Conservation (phyloP, 768 basidiomycete genomes). For the Galerina sulciceps region DNA sequence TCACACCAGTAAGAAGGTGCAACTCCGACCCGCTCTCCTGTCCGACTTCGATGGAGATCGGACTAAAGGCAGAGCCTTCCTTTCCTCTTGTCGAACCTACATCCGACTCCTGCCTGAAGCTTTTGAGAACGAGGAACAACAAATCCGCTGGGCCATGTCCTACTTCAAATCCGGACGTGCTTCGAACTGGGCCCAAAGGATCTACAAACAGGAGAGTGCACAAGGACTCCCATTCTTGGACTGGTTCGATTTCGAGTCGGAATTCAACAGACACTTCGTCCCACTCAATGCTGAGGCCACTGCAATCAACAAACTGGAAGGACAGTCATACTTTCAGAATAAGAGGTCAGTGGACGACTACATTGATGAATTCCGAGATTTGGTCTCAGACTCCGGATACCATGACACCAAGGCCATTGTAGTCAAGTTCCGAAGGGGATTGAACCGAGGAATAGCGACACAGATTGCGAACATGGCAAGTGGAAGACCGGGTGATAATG, state of each 20-base stretch:
- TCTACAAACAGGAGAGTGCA: background rate
- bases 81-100: conserved; percentile 1
- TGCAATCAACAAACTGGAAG: conserved; percentile 6
- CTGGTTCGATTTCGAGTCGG: conserved; percentile 4
- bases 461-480: background rate
- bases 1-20: background rate
- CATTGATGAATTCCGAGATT: conserved; percentile 18
- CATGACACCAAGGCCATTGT: background rate
- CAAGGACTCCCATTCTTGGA: background rate
- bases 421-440: conserved; percentile 5
- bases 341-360: conserved; percentile 16
- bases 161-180: conserved; percentile 9
- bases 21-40: background rate
- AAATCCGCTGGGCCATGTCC: background rate
- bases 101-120: background rate
- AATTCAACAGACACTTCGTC: conserved; percentile 2
- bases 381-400: conserved; percentile 16
- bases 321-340: conserved; percentile 10
- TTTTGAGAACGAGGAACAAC: background rate
- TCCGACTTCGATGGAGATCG: conserved; percentile 6
- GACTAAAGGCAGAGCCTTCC: background rate
- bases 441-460: background rate
- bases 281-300: background rate
- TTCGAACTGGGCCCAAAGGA: background rate
- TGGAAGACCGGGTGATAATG: background rate